Conservation (phyloP, 192 early-diverging fungal genomes). For the Coemansia sp. region DNA sequence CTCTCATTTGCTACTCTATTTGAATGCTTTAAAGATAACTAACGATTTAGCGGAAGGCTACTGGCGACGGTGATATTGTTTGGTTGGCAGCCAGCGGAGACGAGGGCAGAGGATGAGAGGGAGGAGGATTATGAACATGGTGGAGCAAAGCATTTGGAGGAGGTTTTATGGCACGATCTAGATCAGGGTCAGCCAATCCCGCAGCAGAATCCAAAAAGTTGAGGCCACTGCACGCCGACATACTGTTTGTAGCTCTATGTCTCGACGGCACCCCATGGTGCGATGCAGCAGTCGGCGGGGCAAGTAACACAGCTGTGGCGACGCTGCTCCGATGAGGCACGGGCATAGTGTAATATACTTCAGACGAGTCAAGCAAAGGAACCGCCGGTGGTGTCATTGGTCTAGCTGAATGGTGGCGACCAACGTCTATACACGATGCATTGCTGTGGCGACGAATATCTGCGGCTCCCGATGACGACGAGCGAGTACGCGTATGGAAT, state of each 20-base stretch:
- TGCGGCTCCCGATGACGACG: neutral
- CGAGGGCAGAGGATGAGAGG: neutral
- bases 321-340: neutral
- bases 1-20: neutral
- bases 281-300: neutral
- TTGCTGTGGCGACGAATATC: constrained; percentile 1
- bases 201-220: neutral
- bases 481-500: constrained; percentile 32
- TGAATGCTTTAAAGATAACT: neutral
- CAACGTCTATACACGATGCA: constrained; percentile 7
- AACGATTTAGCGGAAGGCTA: neutral
- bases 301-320: neutral
- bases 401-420: neutral
- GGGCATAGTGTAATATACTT: neutral
- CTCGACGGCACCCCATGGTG: constrained; percentile 1
- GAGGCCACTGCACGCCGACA: constrained; percentile 6
- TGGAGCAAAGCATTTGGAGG: neutral
- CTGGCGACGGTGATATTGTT: neutral
- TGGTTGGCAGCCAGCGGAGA: constrained; percentile 8
- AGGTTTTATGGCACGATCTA: neutral
- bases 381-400: constrained; percentile 14
- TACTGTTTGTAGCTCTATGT: constrained; percentile 8
- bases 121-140: neutral
- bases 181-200: neutral
- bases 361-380: neutral